phyloP scores from a whole-genome alignment of 306 rosid genomes.

The Parietaria judaica region DNA sequence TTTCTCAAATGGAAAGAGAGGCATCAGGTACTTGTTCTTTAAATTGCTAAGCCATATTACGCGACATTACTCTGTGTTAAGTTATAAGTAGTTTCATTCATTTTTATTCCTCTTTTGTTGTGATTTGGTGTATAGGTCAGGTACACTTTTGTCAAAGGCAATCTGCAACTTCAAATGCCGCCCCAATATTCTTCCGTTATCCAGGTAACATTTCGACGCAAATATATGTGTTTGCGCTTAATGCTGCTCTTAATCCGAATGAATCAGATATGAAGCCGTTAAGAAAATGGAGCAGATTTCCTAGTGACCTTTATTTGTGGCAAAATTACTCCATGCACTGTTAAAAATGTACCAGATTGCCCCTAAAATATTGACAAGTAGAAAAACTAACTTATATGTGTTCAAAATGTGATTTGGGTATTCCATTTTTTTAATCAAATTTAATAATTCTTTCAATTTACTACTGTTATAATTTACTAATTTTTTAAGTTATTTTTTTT shows the following conservation, averaged over 20 bases:
- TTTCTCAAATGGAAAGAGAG: constrained; percentile 88
- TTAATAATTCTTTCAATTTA: neutral
- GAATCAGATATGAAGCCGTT: too few species aligned
- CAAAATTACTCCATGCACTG: too few species aligned
- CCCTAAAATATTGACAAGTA: too few species aligned
- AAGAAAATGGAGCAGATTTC: too few species aligned
- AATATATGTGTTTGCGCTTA: too few species aligned
- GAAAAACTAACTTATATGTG: neutral
- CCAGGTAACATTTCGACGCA: constrained; percentile 45
- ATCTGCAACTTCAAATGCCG: constrained; percentile 66
- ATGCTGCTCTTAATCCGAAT: too few species aligned
- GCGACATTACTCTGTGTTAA: neutral
- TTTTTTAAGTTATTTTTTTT: too few species aligned
- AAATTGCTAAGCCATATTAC: too few species aligned
- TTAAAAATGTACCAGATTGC: too few species aligned
- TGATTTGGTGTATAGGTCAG: constrained; percentile 40
- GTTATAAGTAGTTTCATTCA: neutral
- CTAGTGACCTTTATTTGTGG: too few species aligned
- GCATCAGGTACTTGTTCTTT: constrained; percentile 57
- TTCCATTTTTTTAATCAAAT: neutral
- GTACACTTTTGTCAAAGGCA: constrained; percentile 73
- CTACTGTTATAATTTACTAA: neutral
- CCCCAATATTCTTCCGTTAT: constrained; percentile 67
- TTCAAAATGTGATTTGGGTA: too few species aligned
- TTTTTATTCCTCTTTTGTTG: neutral